These are phyloP conservation scores for Scytalidium sp. DNA, from an alignment of 2,329 filamentous ascomycete genomes.

Conservation along the genomic window DNA sequence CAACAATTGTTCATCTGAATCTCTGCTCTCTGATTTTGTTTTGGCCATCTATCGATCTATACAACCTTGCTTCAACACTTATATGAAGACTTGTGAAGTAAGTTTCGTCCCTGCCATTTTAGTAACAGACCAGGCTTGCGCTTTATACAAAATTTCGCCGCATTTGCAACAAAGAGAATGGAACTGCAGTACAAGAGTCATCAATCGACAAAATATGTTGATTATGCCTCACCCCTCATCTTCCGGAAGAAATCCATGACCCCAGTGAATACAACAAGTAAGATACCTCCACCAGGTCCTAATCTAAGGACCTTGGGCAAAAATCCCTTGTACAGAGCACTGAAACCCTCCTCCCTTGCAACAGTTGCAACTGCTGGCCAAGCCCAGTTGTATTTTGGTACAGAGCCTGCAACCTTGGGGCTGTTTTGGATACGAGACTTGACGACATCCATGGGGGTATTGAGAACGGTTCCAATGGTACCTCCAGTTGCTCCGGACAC, in stretches of 20 bases:
- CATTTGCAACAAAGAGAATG: not conserved
- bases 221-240: constrained; percentile 31
- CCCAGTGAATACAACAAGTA: constrained; percentile 82
- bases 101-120: not conserved
- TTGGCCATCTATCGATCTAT: not conserved
- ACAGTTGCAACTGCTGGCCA: constrained; percentile 84
- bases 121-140: not conserved
- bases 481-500: constrained; percentile 85
- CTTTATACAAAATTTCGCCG: not conserved
- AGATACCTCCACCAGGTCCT: constrained; percentile 62
- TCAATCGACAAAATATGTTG: not conserved
- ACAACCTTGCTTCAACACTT: not conserved
- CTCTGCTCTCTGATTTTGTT: not conserved
- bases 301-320: constrained; percentile 85
- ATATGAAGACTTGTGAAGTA: not conserved
- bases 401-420: constrained; percentile 72
- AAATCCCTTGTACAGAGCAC: constrained; percentile 96
- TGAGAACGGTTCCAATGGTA: constrained; percentile 85
- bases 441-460: constrained; percentile 96
- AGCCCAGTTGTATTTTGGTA: constrained; percentile 98
- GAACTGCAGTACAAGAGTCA: not conserved
- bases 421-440: constrained; percentile 98
- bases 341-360: constrained; percentile 88
- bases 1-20: not conserved
- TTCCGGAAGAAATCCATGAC: constrained; percentile 91